Evolutionary conservation across 2,329 filamentous ascomycete genomes (phyloP).

Genomic region (Mariannaea sp.): DNA sequence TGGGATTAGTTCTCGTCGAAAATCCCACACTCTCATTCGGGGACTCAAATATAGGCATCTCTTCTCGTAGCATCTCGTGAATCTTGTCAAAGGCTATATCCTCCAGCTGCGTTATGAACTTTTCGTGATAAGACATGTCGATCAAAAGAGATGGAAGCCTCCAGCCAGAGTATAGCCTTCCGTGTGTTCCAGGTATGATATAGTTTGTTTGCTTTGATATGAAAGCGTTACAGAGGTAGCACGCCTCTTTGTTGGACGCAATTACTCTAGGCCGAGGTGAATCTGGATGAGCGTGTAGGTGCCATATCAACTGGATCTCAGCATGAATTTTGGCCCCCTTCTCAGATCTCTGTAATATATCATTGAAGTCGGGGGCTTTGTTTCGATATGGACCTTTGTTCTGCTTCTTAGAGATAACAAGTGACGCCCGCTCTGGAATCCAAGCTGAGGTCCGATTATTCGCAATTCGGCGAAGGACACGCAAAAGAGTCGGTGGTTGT

Average conservation of each 20-base stretch:
- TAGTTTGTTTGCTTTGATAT: slow-evolving; percentile 16
- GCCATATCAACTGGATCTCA: slow-evolving; percentile 31
- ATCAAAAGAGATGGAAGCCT: slow-evolving; percentile 10
- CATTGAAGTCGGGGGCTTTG: not conserved
- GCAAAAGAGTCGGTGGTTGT: not conserved
- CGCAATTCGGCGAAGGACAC: slow-evolving; percentile 1
- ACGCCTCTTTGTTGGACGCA: slow-evolving; percentile 29
- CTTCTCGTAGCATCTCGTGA: not conserved
- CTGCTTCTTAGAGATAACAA: not conserved
- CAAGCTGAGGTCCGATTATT: slow-evolving; percentile 7
- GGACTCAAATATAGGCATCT: not conserved
- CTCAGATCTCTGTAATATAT: not conserved
- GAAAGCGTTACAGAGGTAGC: slow-evolving; percentile 30
- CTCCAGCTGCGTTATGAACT: slow-evolving; percentile 15
- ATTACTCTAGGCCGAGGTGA: slow-evolving; percentile 23
- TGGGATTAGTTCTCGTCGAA: not conserved
- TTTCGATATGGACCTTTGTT: not conserved
- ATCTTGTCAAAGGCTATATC: slow-evolving; percentile 6
- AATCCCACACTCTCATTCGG: slow-evolving; percentile 20
- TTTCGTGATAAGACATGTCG: not conserved
- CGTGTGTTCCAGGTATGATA: slow-evolving; percentile 19
- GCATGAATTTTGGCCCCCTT: slow-evolving; percentile 24
- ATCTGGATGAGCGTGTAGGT: slow-evolving; percentile 16
- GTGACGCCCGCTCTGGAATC: not conserved
- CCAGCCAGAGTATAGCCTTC: slow-evolving; percentile 30